Percentiles rank a stretch among this genome's conserved stretches.
Conservation (phyloP, 1,284 basidiomycete species). For the Leccinum solheimii region DNA sequence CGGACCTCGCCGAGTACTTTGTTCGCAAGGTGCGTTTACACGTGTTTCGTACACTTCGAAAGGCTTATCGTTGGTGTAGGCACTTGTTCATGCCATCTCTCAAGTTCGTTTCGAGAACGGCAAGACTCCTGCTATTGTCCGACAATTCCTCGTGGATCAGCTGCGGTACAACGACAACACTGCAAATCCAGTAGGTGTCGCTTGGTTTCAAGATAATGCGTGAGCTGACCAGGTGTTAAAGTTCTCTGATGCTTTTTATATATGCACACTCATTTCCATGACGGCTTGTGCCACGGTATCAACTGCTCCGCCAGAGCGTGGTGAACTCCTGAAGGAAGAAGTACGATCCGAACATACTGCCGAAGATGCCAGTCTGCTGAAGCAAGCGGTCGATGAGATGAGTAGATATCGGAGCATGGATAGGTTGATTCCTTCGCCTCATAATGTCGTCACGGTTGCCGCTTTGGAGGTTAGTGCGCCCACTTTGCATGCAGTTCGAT, state of each 20-base stretch:
- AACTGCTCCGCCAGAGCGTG: constrained; percentile 70
- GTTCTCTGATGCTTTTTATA: constrained; percentile 92
- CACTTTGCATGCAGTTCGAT: neutral
- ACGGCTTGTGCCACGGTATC: constrained; percentile 79
- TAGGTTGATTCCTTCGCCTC: constrained; percentile 90
- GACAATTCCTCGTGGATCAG: constrained; percentile 89
- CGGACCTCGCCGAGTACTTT: constrained; percentile 91
- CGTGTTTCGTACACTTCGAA: constrained; percentile 1
- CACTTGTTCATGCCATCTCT: constrained; percentile 80
- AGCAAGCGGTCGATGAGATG: constrained; percentile 76
- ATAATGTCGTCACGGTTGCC: constrained; percentile 92
- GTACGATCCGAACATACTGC: constrained; percentile 61
- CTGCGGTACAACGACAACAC: constrained; percentile 95
- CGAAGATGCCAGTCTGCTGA: constrained; percentile 67
- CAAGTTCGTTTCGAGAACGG: constrained; percentile 84
- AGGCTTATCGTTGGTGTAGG: constrained; percentile 41
- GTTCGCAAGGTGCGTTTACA: constrained; percentile 73
- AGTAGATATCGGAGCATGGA: constrained; percentile 95
- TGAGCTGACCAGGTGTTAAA: constrained; percentile 36
- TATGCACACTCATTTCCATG: constrained; percentile 84
- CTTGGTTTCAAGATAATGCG: neutral
- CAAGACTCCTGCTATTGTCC: constrained; percentile 85
- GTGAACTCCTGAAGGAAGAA: constrained; percentile 70
- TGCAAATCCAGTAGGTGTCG: constrained; percentile 70
- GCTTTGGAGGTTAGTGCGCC: constrained; percentile 71